These are phyloP conservation scores for Hypoxylon sp. DNA, from an alignment of 2,329 filamentous ascomycete genomes.

Conservation along the genomic window DNA sequence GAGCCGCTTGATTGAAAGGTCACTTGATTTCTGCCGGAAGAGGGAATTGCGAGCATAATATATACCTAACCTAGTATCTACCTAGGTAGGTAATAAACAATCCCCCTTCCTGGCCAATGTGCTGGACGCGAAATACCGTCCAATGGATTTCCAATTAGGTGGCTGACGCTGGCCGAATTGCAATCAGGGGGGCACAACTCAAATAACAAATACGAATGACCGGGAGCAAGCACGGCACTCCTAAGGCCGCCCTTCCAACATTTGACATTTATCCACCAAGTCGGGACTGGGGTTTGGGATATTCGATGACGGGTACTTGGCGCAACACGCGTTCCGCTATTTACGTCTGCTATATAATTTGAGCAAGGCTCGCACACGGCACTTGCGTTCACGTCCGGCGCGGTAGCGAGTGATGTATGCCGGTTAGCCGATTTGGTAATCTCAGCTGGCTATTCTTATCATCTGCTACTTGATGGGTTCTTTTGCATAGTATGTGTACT, in stretches of 20 bases:
- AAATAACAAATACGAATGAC: constrained; percentile 15
- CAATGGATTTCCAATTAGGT: constrained; percentile 5
- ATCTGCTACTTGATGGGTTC: neutral
- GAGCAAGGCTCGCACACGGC: constrained; percentile 31
- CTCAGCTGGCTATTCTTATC: constrained; percentile 11
- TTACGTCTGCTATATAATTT: constrained; percentile 32
- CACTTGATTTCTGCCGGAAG: constrained; percentile 48
- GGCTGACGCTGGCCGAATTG: constrained; percentile 6
- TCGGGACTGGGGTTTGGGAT: constrained; percentile 34
- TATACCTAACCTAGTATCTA: neutral
- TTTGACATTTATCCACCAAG: constrained; percentile 41
- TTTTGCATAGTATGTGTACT: neutral
- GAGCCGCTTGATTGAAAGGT: constrained; percentile 44
- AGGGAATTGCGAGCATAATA: constrained; percentile 24
- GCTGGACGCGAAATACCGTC: constrained; percentile 7
- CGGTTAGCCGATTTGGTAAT: constrained; percentile 30
- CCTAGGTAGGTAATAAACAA: constrained; percentile 14
- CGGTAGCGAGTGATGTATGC: constrained; percentile 33
- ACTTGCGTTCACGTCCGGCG: constrained; percentile 23
- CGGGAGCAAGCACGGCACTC: constrained; percentile 27
- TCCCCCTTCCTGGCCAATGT: constrained; percentile 3
- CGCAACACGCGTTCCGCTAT: constrained; percentile 29
- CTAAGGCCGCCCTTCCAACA: neutral
- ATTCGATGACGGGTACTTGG: constrained; percentile 26
- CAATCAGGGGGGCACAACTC: constrained; percentile 12